These are phyloP conservation scores for Zymoseptoria crescenta DNA, from an alignment of 2,329 filamentous ascomycete species.

Conservation along the genomic window DNA sequence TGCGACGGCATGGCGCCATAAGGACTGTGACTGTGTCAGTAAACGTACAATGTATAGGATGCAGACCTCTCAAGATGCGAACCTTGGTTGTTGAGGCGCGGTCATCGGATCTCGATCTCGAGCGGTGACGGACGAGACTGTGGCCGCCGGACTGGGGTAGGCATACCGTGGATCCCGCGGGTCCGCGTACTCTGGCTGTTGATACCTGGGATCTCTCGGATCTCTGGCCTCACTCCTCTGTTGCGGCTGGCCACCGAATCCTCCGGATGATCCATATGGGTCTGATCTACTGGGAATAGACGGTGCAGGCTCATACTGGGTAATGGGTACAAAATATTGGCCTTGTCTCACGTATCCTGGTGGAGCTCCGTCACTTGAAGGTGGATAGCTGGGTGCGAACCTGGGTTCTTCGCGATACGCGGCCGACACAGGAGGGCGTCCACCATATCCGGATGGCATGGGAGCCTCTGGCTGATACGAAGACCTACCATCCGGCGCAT, in stretches of 20 bases:
- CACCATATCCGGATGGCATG: slow-evolving; percentile 19
- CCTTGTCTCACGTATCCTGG: slow-evolving; percentile 29
- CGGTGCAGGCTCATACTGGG: slow-evolving; percentile 20
- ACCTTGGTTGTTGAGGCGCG: slow-evolving; percentile 26
- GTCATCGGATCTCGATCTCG: slow-evolving; percentile 24
- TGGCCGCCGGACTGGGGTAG: slow-evolving; percentile 30
- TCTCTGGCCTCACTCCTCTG: slow-evolving; percentile 16
- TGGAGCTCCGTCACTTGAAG: slow-evolving; percentile 23
- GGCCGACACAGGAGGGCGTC: slow-evolving; percentile 20
- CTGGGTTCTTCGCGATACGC: slow-evolving; percentile 24
- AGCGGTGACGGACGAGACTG: slow-evolving; percentile 22
- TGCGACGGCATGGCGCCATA: slow-evolving; percentile 21
- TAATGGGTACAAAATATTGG: slow-evolving; percentile 28
- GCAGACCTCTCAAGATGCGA: slow-evolving; percentile 16
- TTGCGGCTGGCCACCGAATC: slow-evolving; percentile 17
- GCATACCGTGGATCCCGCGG: slow-evolving; percentile 22
- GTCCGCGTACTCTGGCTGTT: slow-evolving; percentile 25
- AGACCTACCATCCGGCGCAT: slow-evolving; percentile 19
- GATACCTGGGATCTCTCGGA: slow-evolving; percentile 22
- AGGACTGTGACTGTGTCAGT: slow-evolving; percentile 25
- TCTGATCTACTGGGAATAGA: slow-evolving; percentile 22
- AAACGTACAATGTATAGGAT: background rate
- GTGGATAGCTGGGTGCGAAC: slow-evolving; percentile 24
- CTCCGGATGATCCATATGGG: slow-evolving; percentile 14
- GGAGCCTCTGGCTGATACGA: slow-evolving; percentile 20